Base-by-base conservation (phyloP, 345 rosid species). In the Turritis glabra region DNA sequence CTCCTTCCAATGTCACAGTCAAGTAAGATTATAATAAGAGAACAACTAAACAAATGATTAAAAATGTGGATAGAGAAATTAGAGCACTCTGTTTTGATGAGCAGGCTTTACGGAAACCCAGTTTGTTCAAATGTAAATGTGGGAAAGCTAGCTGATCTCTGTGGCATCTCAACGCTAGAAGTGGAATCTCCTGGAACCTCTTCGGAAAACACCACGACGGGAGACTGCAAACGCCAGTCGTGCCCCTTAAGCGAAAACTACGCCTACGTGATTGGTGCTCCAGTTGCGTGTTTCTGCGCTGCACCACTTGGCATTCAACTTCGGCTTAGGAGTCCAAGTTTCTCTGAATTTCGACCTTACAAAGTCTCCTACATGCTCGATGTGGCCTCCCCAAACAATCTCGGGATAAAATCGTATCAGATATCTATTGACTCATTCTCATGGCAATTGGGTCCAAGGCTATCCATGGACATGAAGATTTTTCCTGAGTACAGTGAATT, bases 51-150 rank as follows among this genome's bases (percentile, higher is more conserved):
- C 27, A 19, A 30, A 22, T 51, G 8, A 35, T 54, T 12, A 23
- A 18, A 19, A 15, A 41, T 54, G 3, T 43, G 3, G 22, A 21
- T 30, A 15, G 22, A 40, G 44, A 29, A 61, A 52, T 48, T 18
- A 60, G 62, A 38, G 1, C 7, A 43, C 43, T 52, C 63, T 73
- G 69, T 72, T 64, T 78, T 72, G 51, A 54, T 80, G 33, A 26
- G 51, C 56, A 89, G 96, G 88, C 92, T 89, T 62, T 63, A 70
- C 23, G 92, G 83, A 5, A 89, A 89, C 67, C 89, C 89, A 18
- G 67, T 88, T 22, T 89, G 92, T 62, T 26, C 68, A 71, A 75
- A 69, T 32, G 77, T 72, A 57, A 82, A 80, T 48, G 81, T 44
- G 27, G 73, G 60, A 5, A 79, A 74, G 51, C 57, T 85, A 48